Evolutionary conservation across 2,329 filamentous ascomycete species (phyloP), one percentile per base, ranked within the genome.

Genomic region (Exophiala xenobiotica): DNA sequence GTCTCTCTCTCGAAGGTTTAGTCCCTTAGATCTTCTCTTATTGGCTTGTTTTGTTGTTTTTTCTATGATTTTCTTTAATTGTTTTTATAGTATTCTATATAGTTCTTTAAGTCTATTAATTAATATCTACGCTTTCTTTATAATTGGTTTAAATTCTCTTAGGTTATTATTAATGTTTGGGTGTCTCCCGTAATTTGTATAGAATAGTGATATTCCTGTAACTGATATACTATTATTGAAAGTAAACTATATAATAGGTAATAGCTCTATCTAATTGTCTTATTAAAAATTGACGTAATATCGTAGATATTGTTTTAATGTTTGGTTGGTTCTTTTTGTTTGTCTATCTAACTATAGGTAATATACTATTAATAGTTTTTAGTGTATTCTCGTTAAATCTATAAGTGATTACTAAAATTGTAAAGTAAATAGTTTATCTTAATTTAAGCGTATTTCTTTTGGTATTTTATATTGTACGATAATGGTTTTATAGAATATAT

Each of bases 251-350:
- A 27, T 31, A 16, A 51, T 20, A 8, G 18, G 40, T 33, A 50
- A 19, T 23, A 50, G 39, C 39, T 42, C 22, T 24, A 26, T 26
- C 22, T 24, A 24, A 26, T 24, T 24, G 16, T 24, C n/a, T n/a
- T n/a, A n/a, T n/a, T n/a, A n/a, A n/a, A n/a, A n/a, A n/a, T n/a
- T n/a, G n/a, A n/a, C n/a, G n/a, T n/a, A n/a, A n/a, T n/a, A n/a
- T n/a, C n/a, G n/a, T n/a, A n/a, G n/a, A 24, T 56, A 57, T 42
- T 49, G 33, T 46, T 59, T 16, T 19, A 58, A 8, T 14, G 40
- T 53, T 37, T 56, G 51, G 19, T 59, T 61, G 38, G 37, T 58
- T 33, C 31, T 37, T 55, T 56, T 19, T 24, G 23, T 60, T 43
- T 52, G 46, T n/a, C 40, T 31, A 45, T 54, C 14, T 7, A 24